phyloP scores from a whole-genome alignment of 2,329 filamentous ascomycete species.

The Albophoma yamanashiensis region DNA sequence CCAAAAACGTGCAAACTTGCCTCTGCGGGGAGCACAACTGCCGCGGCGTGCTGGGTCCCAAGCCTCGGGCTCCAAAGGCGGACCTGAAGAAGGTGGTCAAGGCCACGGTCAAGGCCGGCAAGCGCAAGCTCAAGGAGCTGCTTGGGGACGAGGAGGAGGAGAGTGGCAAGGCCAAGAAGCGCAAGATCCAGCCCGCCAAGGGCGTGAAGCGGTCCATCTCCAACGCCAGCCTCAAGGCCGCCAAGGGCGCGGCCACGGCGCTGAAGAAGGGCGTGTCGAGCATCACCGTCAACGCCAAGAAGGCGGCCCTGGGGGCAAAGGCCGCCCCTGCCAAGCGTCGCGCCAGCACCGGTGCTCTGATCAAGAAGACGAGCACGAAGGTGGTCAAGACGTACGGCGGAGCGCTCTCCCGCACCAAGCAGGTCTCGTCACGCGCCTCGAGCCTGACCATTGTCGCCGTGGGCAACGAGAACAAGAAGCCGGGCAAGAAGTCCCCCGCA shows the following conservation, averaged over 20 bases:
- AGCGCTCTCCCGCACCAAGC: slow-evolving; percentile 1
- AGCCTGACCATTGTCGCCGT: slow-evolving; percentile 9
- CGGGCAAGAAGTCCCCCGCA: not conserved
- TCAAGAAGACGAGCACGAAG: slow-evolving; percentile 18
- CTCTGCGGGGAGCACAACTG: slow-evolving; percentile 54
- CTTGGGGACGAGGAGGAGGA: slow-evolving; percentile 28
- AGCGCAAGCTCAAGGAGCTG: slow-evolving; percentile 46
- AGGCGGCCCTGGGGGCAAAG: slow-evolving; percentile 13
- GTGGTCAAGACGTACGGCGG: slow-evolving; percentile 6
- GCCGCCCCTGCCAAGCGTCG: slow-evolving; percentile 16
- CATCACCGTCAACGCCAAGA: slow-evolving; percentile 17
- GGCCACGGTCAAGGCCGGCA: slow-evolving; percentile 34
- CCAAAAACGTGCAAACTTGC: slow-evolving; percentile 58
- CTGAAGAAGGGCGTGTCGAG: slow-evolving; percentile 25
- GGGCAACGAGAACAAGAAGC: slow-evolving; percentile 1
- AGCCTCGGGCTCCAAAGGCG: slow-evolving; percentile 41
- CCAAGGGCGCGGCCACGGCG: slow-evolving; percentile 24
- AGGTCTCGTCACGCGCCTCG: slow-evolving; percentile 5
- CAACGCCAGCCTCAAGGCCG: slow-evolving; percentile 21
- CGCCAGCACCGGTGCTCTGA: slow-evolving; percentile 11
- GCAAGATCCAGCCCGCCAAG: slow-evolving; percentile 22
- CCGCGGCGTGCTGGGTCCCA: slow-evolving; percentile 52
- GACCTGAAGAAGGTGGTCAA: slow-evolving; percentile 27
- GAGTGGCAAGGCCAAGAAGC: slow-evolving; percentile 38
- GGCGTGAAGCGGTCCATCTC: slow-evolving; percentile 24